Conservation (phyloP, 768 basidiomycete genomes). For the Kwoniella bestiolae region DNA sequence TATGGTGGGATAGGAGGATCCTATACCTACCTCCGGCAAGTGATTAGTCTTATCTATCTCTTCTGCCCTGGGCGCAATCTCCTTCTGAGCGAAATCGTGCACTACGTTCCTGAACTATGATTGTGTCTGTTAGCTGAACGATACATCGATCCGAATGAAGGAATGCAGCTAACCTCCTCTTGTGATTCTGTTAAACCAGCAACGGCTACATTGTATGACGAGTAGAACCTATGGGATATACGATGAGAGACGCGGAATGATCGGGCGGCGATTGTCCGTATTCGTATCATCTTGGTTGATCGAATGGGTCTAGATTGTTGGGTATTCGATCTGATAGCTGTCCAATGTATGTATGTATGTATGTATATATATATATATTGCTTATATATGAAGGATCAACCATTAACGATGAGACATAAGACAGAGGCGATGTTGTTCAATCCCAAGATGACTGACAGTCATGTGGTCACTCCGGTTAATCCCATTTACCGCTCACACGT, state of each 20-base stretch:
- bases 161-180: conserved; percentile 66
- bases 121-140: neutral
- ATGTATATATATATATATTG: neutral
- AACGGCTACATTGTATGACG: conserved; percentile 71
- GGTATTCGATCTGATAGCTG: neutral
- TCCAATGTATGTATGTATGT: neutral
- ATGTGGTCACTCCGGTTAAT: conserved; percentile 15
- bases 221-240: too few relatives aligned
- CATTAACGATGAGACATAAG: too few relatives aligned
- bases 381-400: too few relatives aligned
- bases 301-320: neutral
- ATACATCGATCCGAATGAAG: neutral
- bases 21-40: conserved; percentile 68
- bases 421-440: too few relatives aligned
- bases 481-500: conserved; percentile 7
- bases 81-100: conserved; percentile 75
- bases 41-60: conserved; percentile 84
- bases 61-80: conserved; percentile 81
- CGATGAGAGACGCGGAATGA: too few relatives aligned
- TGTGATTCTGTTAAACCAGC: conserved; percentile 81
- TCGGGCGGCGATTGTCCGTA: conserved; percentile 1
- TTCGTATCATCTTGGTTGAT: neutral
- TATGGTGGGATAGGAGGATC: neutral
- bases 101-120: conserved; percentile 79
- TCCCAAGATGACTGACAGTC: neutral